Base-by-base conservation (phyloP, 495 filamentous ascomycete genomes). In the Lepidopterella palustris region DNA sequence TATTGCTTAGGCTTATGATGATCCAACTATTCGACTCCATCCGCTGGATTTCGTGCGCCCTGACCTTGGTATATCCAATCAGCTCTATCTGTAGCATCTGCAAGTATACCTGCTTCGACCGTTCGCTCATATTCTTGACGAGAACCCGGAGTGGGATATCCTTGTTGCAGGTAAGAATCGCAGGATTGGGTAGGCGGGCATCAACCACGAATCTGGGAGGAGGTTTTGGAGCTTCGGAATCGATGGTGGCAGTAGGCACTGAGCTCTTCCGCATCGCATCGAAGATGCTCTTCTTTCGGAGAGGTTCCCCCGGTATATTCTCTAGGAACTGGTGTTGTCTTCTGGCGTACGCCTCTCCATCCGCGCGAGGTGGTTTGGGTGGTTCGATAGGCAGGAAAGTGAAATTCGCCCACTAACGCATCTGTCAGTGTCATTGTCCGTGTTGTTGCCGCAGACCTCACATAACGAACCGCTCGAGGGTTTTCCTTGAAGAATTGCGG, bases 301-400 rank as follows among this genome's bases (percentile, higher is more conserved):
- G 70, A 71, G 66, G 90, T 87, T 40, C 89, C 72, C 23, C 77
- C 69, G 10, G 72, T 73, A 31, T 57, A 78, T 82, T 66, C 78
- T 82, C 50, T 47, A 65, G 9, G 69, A 97, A 97, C 60, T 87
- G 79, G 66, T 93, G 91, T 23, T 86, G 84, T 23, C 90, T 80
- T 51, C 90, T 76, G 11, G 91, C 93, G 70, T 85, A 98, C 10
- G 87, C 84, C 72, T 98, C 93, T 62, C 87, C 84, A 49, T 80
- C 81, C 1, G 83, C 78, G 51, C 78, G 77, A 2, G 81, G 74
- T 5, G 83, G 84, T 47, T 89, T 78, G 6, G 91, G 92, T 1
- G 90, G 90, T 67, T 98, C 93, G 67, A 97, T 90, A 5, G 93
- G 93, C 6, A 96, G 77, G 70, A 98, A 96, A 42, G 87, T 90